phyloP scores from a whole-genome alignment of 2,329 filamentous ascomycete species.

The Fusarium haematococcum region DNA sequence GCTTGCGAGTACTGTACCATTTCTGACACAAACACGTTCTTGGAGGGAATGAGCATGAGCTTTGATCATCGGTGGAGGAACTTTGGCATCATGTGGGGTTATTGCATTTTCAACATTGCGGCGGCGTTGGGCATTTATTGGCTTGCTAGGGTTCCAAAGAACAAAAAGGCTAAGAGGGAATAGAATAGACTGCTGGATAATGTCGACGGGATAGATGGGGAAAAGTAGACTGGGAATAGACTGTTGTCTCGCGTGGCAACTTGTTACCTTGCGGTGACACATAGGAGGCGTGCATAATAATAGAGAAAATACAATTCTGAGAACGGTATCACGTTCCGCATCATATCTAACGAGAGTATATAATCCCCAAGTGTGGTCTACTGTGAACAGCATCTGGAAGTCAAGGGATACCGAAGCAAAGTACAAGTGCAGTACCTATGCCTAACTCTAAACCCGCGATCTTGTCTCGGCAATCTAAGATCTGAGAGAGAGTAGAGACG shows the following conservation, averaged over 20 bases:
- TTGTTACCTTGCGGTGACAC: neutral
- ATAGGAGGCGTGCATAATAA: neutral
- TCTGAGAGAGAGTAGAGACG: neutral
- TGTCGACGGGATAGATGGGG: neutral
- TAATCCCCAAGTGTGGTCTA: neutral
- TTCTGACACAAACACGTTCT: constrained; percentile 53
- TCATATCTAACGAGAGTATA: rapidly evolving
- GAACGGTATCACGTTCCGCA: neutral
- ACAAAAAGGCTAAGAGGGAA: constrained; percentile 31
- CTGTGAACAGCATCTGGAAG: neutral
- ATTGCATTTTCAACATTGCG: constrained; percentile 63
- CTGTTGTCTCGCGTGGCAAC: neutral
- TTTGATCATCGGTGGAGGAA: constrained; percentile 67
- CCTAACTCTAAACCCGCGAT: neutral
- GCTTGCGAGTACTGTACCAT: constrained; percentile 61
- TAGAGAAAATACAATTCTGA: too few species aligned
- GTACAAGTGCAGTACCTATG: neutral
- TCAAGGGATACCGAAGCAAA: neutral
- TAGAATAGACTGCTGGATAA: neutral
- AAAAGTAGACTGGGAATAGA: neutral
- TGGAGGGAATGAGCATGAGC: constrained; percentile 55
- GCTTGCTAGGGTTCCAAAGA: constrained; percentile 53
- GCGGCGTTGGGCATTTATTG: constrained; percentile 64
- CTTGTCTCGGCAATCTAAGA: neutral
- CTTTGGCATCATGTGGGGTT: constrained; percentile 66